Conservation (phyloP, 441 rosid genomes). For the Kokia cookei region DNA sequence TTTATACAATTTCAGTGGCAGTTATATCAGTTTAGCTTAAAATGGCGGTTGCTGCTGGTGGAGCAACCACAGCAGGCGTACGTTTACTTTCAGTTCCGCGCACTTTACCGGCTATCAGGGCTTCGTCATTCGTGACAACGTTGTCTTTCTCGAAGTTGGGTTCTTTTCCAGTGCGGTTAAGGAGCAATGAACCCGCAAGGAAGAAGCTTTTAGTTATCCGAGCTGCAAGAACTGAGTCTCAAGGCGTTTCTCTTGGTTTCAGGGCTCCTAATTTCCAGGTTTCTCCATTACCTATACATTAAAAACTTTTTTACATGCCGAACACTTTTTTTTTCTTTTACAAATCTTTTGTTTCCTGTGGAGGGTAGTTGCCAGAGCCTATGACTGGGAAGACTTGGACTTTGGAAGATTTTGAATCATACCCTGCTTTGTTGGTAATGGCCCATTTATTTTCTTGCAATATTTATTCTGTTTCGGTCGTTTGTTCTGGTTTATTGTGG, state of each 20-base stretch:
- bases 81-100: constrained; percentile 6
- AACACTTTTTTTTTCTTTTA: not conserved
- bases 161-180: constrained; percentile 19
- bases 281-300: not conserved
- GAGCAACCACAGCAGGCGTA: constrained; percentile 17
- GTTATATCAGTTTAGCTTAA: not conserved
- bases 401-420: constrained; percentile 72
- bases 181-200: constrained; percentile 22
- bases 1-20: not conserved
- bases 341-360: constrained; percentile 4
- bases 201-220: constrained; percentile 32
- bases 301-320: not conserved
- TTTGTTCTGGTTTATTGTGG: not conserved
- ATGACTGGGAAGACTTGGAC: constrained; percentile 70
- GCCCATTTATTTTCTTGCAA: not conserved
- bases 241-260: constrained; percentile 51
- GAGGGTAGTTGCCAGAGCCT: constrained; percentile 60
- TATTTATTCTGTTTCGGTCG: not conserved
- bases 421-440: constrained; percentile 69
- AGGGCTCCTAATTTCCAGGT: constrained; percentile 69
- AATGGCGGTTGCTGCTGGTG: constrained; percentile 11
- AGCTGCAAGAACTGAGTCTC: constrained; percentile 62
- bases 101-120: constrained; percentile 1
- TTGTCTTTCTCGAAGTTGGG: constrained; percentile 19
- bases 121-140: constrained; percentile 14